Evolutionary conservation across 2,329 filamentous ascomycete genomes (phyloP).

Genomic region (Trichoderma gracile): DNA sequence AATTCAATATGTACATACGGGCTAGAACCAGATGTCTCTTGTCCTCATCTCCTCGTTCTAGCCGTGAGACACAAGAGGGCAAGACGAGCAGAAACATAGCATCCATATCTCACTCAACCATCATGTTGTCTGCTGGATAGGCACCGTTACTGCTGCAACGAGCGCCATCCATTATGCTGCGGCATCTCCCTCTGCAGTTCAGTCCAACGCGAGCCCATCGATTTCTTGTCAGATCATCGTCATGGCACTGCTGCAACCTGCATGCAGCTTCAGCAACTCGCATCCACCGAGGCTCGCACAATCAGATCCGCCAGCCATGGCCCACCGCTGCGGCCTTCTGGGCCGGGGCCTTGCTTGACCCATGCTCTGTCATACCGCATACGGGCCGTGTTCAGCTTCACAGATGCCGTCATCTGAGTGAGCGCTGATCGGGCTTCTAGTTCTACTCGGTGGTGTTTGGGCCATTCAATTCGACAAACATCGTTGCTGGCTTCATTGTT

Average conservation of each 20-base stretch:
- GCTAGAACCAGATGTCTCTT: conserved; percentile 1
- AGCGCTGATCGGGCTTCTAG: neutral
- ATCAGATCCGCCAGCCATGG: conserved; percentile 3
- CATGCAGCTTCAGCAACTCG: neutral
- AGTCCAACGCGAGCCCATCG: neutral
- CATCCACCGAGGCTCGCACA: neutral
- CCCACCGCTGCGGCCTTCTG: neutral
- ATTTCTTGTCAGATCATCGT: conserved; percentile 1
- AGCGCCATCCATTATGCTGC: neutral
- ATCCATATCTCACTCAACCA: neutral
- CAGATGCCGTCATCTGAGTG: neutral
- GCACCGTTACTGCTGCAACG: neutral
- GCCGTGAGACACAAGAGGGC: neutral
- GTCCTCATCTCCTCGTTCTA: neutral
- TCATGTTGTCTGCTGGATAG: neutral
- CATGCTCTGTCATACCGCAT: neutral
- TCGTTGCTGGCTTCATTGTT: neutral
- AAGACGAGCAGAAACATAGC: neutral
- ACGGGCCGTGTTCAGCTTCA: conserved; percentile 5
- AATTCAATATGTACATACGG: too few species aligned
- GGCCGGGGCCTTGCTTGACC: neutral
- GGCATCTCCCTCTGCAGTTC: neutral
- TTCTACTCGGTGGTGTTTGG: neutral
- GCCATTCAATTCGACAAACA: neutral
- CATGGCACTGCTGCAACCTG: neutral